These are phyloP conservation scores for Mantamonas sphyraenae DNA, from an alignment of 78 protist species.

Conservation along the genomic window DNA sequence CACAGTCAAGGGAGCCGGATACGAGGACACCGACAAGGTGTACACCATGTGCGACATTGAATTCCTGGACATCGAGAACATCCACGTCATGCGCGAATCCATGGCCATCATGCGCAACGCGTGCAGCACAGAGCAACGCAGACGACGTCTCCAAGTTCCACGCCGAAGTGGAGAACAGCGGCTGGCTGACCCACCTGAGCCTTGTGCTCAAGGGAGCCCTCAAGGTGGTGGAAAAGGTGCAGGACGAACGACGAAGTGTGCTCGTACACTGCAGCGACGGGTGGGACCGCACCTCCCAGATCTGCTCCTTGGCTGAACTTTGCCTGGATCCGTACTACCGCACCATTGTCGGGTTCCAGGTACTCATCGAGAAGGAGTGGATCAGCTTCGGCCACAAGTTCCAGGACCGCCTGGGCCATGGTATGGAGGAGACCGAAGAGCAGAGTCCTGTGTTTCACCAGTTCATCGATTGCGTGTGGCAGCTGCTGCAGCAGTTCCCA, in stretches of 20 bases:
- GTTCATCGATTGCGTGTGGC: conserved; percentile 59
- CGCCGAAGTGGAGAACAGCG: background rate
- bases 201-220: conserved; percentile 23
- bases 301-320: conserved; percentile 55
- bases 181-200: conserved; percentile 39
- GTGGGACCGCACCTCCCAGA: conserved; percentile 91
- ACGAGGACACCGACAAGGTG: conserved; percentile 20
- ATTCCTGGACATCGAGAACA: conserved; percentile 70
- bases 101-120: conserved; percentile 71
- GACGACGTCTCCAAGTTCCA: background rate
- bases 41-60: conserved; percentile 39
- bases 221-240: conserved; percentile 30
- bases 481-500: conserved; percentile 47
- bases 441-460: conserved; percentile 57
- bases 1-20: conserved; percentile 56
- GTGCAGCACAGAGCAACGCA: background rate
- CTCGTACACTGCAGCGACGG: conserved; percentile 93
- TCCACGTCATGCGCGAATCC: too few relatives aligned
- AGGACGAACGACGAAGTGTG: conserved; percentile 14
- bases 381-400: conserved; percentile 85
- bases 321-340: conserved; percentile 74
- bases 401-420: too few relatives aligned
- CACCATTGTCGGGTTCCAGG: conserved; percentile 67
- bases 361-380: conserved; percentile 86
- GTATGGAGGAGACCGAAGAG: background rate